These are phyloP conservation scores for Pythium rhizo-oryzae DNA, from an alignment of 352 stramenopile genomes.

Conservation along the genomic window DNA sequence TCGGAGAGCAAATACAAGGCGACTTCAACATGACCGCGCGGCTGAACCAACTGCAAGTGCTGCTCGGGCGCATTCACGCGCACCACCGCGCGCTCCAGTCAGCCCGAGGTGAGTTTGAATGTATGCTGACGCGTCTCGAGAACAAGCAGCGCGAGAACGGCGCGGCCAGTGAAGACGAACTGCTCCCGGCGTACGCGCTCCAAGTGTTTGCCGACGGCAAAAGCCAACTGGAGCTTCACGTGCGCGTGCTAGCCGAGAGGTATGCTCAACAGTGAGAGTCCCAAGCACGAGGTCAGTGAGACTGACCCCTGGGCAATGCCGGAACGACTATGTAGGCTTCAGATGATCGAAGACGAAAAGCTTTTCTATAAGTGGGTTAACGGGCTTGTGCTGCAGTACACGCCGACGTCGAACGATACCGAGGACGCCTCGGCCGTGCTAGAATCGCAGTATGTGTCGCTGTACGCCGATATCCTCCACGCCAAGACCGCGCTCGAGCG, in stretches of 20 bases:
- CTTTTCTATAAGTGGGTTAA: constrained; percentile 81
- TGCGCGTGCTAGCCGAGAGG: constrained; percentile 45
- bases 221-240: constrained; percentile 39
- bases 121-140: constrained; percentile 45
- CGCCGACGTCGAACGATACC: neutral
- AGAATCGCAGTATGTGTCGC: neutral
- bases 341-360: constrained; percentile 63
- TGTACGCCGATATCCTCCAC: constrained; percentile 35
- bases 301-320: neutral
- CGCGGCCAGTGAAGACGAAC: constrained; percentile 25
- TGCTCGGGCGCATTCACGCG: constrained; percentile 39
- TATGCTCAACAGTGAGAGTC: constrained; percentile 14
- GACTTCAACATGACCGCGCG: neutral
- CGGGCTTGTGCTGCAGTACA: constrained; percentile 37
- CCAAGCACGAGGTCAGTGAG: neutral
- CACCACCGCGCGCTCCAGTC: constrained; percentile 42
- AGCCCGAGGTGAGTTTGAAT: constrained; percentile 39
- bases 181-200: constrained; percentile 46
- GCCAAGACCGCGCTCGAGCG: constrained; percentile 36
- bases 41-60: constrained; percentile 36
- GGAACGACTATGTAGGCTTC: constrained; percentile 30
- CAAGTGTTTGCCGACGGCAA: constrained; percentile 41
- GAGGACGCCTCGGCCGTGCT: neutral
- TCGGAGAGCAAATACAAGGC: neutral
- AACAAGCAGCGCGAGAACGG: constrained; percentile 32